Evolutionary conservation across 441 rosid genomes (phyloP), one percentile per base, ranked within the genome.

Genomic region (Pelargonium myrrhifolium): DNA sequence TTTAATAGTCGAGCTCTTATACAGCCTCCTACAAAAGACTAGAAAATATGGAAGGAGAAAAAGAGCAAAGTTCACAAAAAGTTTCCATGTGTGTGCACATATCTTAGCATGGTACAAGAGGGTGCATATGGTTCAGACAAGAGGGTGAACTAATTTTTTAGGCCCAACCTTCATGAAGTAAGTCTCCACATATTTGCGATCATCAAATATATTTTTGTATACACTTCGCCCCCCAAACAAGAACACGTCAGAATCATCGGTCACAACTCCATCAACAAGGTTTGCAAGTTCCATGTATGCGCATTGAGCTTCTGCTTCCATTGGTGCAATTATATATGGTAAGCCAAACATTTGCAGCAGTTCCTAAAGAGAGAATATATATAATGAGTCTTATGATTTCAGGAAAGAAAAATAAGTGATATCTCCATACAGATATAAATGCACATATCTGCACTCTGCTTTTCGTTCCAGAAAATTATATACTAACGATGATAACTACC

Each of bases 221-320:
- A 95, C 96, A 77, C 82, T 92, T 75, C 80, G 83, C 66, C 90
- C 86, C 59, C 99, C 99, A 84, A 94, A 94, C 75, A 94, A 81
- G 78, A 94, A 86, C 49, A 90, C 99, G 79, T 94, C 98, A 69
- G 97, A 87, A 76, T 95, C 99, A 75, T 92, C 98, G 67, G 99
- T 92, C 75, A 95, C 92, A 76, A 89, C 91, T 71, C 99, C 98
- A 79, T 94, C 99, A 47, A 94, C 96, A 79, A 90, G 86, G 87
- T 87, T 82, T 69, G 80, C 84, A 61, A 85, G 81, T 79, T 94
- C 99, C 94, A 94, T 83, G 74, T 80, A 84, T 73, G 98, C 99
- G 82, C 99, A 92, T 73, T 94, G 98, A 72, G 99, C 99, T 79
- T 94, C 99, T 67, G 98, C 99, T 82, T 94, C 99, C 98, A 90